Base-by-base conservation (phyloP, 805 yeast species). In the Wickerhamomyces chaumierensis region DNA sequence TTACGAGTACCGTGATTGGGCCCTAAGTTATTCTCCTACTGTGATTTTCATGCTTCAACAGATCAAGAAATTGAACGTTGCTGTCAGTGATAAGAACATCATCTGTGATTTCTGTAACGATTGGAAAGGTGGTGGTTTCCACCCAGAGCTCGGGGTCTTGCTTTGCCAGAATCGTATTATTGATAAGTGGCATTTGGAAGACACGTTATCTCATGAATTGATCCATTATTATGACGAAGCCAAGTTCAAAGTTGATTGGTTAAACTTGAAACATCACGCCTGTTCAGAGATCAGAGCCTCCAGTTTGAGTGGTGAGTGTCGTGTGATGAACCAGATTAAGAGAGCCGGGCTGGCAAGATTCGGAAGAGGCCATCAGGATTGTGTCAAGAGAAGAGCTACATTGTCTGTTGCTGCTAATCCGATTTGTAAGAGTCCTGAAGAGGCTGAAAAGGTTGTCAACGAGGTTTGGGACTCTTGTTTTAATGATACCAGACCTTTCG, bases 281-380 rank as follows among this genome's bases (percentile, higher is more conserved):
- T 92, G 98, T 58, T 80, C 96, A 1, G 98, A 92, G 58, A 85
- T 92, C 37, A 69, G 98, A 42, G 98, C 98, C 0, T 80, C 94
- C 11, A 79, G 86, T 48, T 66, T 92, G 18, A 81, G 94, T 54
- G 98, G 98, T 6, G 98, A 92, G 55, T 92, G 98, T 61, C 72
- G 97, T 21, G 76, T 90, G 49, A 73, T 80, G 75, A 83, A 82
- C 49, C 95, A 92, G 58, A 36, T 55, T n/a, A 62, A 62, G 39
- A 65, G 75, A 57, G 60, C 75, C 40, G 68, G 74, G 21, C 45
- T 72, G 39, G 65, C 59, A 1, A 66, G 69, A 42, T 71, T 85
- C 47, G 77, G 77, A 25, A 74, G 75, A 47, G 96, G 95, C 28
- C 95, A 86, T 56, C 97, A 92, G 60, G 78, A 67, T 19, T 92